A percentile compares a stretch with the other conserved stretches of the same genome.
These are phyloP conservation scores for Harrya chromipes DNA, from an alignment of 768 basidiomycete genomes.

Conservation along the genomic window DNA sequence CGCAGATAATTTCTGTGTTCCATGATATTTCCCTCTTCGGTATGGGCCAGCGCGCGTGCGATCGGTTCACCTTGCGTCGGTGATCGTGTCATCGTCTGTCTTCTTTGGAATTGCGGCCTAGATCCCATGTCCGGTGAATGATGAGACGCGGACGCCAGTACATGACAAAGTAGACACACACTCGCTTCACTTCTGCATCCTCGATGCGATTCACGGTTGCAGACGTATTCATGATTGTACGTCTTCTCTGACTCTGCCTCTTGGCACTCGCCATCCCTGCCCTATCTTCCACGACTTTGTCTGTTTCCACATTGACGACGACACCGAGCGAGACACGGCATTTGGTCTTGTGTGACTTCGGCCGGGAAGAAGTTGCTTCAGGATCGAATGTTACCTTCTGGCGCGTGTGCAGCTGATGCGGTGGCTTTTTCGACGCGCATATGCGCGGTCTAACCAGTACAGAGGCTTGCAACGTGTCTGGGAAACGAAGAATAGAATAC, in stretches of 20 bases:
- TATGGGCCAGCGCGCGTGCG: slow-evolving; percentile 79
- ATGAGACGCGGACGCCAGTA: not conserved
- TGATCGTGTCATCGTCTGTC: slow-evolving; percentile 40
- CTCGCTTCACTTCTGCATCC: slow-evolving; percentile 61
- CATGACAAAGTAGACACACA: slow-evolving; percentile 19
- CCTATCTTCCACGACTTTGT: slow-evolving; percentile 45
- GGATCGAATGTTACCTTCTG: slow-evolving; percentile 70
- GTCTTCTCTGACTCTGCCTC: slow-evolving; percentile 61
- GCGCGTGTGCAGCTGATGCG: slow-evolving; percentile 62
- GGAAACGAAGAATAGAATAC: not conserved
- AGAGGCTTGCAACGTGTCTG: not conserved
- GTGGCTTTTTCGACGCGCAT: slow-evolving; percentile 59
- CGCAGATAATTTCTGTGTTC: slow-evolving; percentile 78
- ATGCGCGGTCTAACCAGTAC: slow-evolving; percentile 45
- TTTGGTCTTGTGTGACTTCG: slow-evolving; percentile 33
- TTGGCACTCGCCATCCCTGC: slow-evolving; percentile 21
- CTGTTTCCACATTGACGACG: slow-evolving; percentile 58
- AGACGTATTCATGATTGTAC: slow-evolving; percentile 70
- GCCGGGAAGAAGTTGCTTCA: slow-evolving; percentile 32
- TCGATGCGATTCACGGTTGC: slow-evolving; percentile 64
- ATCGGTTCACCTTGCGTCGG: slow-evolving; percentile 82
- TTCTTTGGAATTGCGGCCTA: slow-evolving; percentile 65
- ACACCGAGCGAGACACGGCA: slow-evolving; percentile 55
- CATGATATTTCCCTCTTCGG: slow-evolving; percentile 79
- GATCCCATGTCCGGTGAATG: not conserved